A percentile compares a stretch with the other conserved stretches of the same genome.
Conservation (phyloP, 129 eudicot species). For the Flaveria sonorensis region DNA sequence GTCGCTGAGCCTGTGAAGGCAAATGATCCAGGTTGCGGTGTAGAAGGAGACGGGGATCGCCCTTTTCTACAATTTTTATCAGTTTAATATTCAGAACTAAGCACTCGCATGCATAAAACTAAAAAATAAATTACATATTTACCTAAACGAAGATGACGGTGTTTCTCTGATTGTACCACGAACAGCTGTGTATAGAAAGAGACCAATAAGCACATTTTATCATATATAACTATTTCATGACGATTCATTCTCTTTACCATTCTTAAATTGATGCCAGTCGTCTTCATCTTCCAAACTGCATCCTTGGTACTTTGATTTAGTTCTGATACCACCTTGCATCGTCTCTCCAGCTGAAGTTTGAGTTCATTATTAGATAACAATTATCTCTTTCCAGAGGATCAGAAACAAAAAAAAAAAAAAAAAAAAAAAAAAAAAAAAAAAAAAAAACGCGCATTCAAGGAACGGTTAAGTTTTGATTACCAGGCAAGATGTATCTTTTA, state of each 20-base stretch:
- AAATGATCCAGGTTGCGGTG: conserved; percentile 53
- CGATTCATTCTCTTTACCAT: conserved; percentile 40
- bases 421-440: too few species aligned
- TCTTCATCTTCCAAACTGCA: conserved; percentile 72
- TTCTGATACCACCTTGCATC: conserved; percentile 50
- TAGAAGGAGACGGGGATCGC: conserved; percentile 65
- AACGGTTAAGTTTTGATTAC: conserved; percentile 23
- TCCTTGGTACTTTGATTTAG: conserved; percentile 63
- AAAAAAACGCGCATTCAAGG: too few species aligned
- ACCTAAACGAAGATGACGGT: conserved; percentile 56
- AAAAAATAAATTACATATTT: conserved; percentile 18
- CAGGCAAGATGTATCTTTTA: conserved; percentile 85
- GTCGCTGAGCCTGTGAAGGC: conserved; percentile 50
- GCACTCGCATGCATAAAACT: background rate
- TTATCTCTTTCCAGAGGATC: background rate
- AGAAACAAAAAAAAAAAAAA: too few species aligned
- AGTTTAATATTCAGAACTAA: conserved; percentile 16
- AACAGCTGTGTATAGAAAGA: conserved; percentile 45
- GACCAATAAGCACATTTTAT: too few species aligned
- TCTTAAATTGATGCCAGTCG: conserved; percentile 71
- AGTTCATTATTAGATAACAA: conserved; percentile 5
- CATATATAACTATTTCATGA: too few species aligned
- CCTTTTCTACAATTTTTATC: conserved; percentile 56
- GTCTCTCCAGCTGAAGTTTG: conserved; percentile 66
- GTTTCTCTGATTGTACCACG: conserved; percentile 78